Evolutionary conservation across 495 filamentous ascomycete species (phyloP), one percentile per base, ranked within the genome.

Genomic region (Neurospora sp.): DNA sequence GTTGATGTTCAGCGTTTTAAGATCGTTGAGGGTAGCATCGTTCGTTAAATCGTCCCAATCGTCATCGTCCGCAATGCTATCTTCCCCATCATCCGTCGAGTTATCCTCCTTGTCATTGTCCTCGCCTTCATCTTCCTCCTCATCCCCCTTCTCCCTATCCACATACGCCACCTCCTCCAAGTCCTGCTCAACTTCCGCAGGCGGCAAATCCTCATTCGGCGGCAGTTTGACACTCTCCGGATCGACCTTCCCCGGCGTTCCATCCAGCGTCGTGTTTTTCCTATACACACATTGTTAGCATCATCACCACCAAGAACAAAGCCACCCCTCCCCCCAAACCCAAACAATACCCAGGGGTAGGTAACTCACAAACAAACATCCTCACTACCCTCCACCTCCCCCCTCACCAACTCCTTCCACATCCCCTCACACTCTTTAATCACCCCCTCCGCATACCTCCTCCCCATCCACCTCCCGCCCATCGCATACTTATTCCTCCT

Each of bases 241-340:
- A 46, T 80, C 78, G 4, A 77, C 9, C 38, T 77, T 73, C 0
- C 78, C 78, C 14, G 78, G 77, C 5, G 75, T 79, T 2, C 72
- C 77, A 5, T 20, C 23, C 12, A 78, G 69, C 16, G 78, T 79
- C 7, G 78, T 79, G 70, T 79, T 79, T 35, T 76, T 70, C 39
- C 77, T 78, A 38, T n/a, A 41, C 11, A 9, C 4, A 62, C n/a
- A 11, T 75, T 70, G 70, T 23, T 70, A 74, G 37, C 42, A 54
- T 35, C 46, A 39, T n/a, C 5, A 44, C 27, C n/a, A n/a, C n/a
- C 3, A 38, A 14, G 6, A 5, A 42, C 20, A 20, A 31, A 31
- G 27, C 2, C 27, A 31, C 27, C 27, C 1, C 2, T 1, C 27
- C 27, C 1, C 27, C 27, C 1, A 31, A 31, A 31, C 31, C 35